Base-by-base conservation (phyloP, 768 basidiomycete genomes). In the Mycena maculata region DNA sequence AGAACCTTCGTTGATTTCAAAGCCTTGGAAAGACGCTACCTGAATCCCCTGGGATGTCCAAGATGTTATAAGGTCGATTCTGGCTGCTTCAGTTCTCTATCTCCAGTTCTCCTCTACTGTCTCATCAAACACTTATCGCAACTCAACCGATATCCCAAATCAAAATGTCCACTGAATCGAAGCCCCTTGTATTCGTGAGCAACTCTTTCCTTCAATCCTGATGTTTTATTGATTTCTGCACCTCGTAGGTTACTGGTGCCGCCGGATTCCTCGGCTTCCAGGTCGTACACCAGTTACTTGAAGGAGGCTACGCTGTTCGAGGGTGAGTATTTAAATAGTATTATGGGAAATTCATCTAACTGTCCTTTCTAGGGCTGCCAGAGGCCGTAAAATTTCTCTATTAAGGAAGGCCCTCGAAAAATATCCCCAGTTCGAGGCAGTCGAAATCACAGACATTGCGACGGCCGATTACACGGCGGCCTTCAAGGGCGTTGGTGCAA, bases 391-490 rank as follows among this genome's bases (percentile, higher is more conserved):
- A 65, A 27, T 73, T 1, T 28, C 58, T 3, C 63, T 62, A 20
- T 48, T 72, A 5, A 44, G 60, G 36, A 66, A 71, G 33, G 72
- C 72, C 16, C 53, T 71, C 15, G 64, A 62, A 22, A 60, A 59
- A 45, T 65, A 66, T 30, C 42, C 55, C 11, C 41, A 68, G 18
- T 72, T 72, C 28, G 69, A 70, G 53, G 67, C 63, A 22, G 60
- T 70, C 27, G 71, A 72, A 28, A 60, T 72, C 52, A 13, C 59
- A 28, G 69, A 72, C 47, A 52, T 71, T 27, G 69, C 71, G 11
- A 50, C 69, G 7, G 36, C 65, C 16, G 71, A 72, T 28, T 72
- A 49, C 30, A 31, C 48, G 5, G 63, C 52, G 5, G 60, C 54
- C 2, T 53, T 68, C 38, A 65, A 65, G 48, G 70, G 70, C 47